Evolutionary conservation across 345 rosid species (phyloP), one percentile per base, ranked within the genome.

Genomic region (Euphorbia tirucalli): DNA sequence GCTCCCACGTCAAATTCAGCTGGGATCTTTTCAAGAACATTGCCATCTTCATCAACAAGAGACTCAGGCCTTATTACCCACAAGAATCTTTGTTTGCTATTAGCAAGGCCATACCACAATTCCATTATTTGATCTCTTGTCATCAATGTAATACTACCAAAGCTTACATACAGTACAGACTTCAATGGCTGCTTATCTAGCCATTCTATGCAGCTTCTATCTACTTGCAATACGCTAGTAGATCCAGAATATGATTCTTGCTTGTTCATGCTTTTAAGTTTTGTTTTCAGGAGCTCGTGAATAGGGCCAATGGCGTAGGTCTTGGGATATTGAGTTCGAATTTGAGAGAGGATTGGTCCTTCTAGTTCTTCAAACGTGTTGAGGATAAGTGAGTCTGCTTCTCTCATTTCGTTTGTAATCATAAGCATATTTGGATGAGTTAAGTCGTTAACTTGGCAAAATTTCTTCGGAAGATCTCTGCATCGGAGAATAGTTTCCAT

Each of bases 311-410:
- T 73, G 32, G 87, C 69, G 74, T 82, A 89, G 57, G 77, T 18
- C 24, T 77, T 78, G 3, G 77, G 79, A 73, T 79, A 81, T 25
- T 69, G 68, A 41, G 77, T 69, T 25, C 85, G 78, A 3, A 87
- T 87, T 3, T n/a, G n/a, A n/a, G n/a, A n/a, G n/a, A n/a, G n/a
- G n/a, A n/a, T n/a, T n/a, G n/a, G n/a, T n/a, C n/a, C 79, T 56
- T 90, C 96, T 1, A 90, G 86, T 60, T 86, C 89, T 63, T 86
- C 88, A 30, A 86, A 80, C 0, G 90, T 87, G 87, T 90, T 85
- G 59, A 93, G 78, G 85, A 61, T 28, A 25, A 0, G 78, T 35
- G 80, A 19, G 19, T 52, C 10, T 19, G 77, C 71, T 54, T 11
- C 59, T 70, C 61, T 65, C 5, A 89, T 79, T 76, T 76, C 73